Evolutionary conservation across 169 alveolate species (phyloP).

Genomic region (Condylostoma magnum): DNA sequence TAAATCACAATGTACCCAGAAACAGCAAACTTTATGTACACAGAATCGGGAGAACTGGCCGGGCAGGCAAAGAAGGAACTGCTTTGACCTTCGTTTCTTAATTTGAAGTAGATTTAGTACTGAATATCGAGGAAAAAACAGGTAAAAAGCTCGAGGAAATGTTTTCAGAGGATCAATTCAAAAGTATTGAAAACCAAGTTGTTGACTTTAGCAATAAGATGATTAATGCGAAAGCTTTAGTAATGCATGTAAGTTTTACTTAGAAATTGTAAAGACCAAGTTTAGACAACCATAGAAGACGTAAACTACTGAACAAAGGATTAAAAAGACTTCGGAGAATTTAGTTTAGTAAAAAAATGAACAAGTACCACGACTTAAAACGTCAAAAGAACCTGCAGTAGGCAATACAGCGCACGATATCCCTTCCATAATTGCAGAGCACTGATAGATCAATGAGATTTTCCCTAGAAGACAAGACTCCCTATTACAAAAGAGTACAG

Average conservation of each 20-base stretch:
- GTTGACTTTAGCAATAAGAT: slow-evolving; percentile 11
- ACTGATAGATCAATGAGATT: background rate
- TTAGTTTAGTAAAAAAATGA: background rate
- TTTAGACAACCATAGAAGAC: background rate
- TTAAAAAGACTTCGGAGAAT: background rate
- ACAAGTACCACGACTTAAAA: background rate
- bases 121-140: slow-evolving; percentile 24
- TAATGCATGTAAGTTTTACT: background rate
- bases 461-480: background rate
- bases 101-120: slow-evolving; percentile 10
- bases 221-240: slow-evolving; percentile 12
- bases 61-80: slow-evolving; percentile 97
- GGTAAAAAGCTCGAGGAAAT: background rate
- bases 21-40: slow-evolving; percentile 58
- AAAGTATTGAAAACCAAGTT: slow-evolving; percentile 25
- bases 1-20: slow-evolving; percentile 73
- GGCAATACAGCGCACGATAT: background rate
- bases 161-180: background rate
- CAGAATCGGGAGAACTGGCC: slow-evolving; percentile 97
- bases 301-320: background rate
- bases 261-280: slow-evolving; percentile 1
- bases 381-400: background rate
- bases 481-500: background rate
- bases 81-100: slow-evolving; percentile 91
- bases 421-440: background rate